Percentiles rank a stretch among this genome's conserved stretches.
Evolutionary conservation across 805 yeast species (phyloP).

Genomic region (Yamadazyma paraphyllophila): DNA sequence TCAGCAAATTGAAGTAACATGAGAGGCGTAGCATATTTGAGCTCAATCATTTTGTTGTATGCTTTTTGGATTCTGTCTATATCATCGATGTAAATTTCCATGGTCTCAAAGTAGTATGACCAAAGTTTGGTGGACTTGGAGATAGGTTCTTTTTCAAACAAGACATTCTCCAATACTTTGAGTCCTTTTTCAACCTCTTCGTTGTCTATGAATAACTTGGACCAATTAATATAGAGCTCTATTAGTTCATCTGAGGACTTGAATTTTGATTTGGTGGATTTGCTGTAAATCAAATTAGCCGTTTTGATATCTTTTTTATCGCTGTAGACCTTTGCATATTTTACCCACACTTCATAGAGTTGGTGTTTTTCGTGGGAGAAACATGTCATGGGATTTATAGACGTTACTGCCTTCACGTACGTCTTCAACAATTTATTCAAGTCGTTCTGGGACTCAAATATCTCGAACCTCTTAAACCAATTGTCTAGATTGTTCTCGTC

Average conservation of each 20-base stretch:
- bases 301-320: constrained; percentile 51
- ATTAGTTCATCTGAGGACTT: constrained; percentile 61
- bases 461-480: constrained; percentile 66
- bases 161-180: constrained; percentile 30
- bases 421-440: constrained; percentile 47
- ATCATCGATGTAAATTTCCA: constrained; percentile 49
- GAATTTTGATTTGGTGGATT: constrained; percentile 71
- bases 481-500: constrained; percentile 57
- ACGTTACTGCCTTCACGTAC: constrained; percentile 62
- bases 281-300: constrained; percentile 60
- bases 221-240: constrained; percentile 72
- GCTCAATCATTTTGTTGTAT: constrained; percentile 28
- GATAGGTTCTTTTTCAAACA: constrained; percentile 25
- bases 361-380: constrained; percentile 26
- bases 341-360: constrained; percentile 64
- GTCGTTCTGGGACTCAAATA: constrained; percentile 31
- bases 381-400: constrained; percentile 58
- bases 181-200: constrained; percentile 45
- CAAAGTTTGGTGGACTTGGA: constrained; percentile 66
- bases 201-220: constrained; percentile 56
- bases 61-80: constrained; percentile 21
- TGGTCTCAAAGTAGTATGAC: constrained; percentile 69
- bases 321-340: constrained; percentile 66
- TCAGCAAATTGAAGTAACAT: constrained; percentile 65
- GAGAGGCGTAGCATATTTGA: constrained; percentile 68